A percentile compares a stretch with the other conserved stretches of the same genome.
These are phyloP conservation scores for Trypanosoma theileri DNA, from an alignment of 208 protist genomes.

Conservation along the genomic window DNA sequence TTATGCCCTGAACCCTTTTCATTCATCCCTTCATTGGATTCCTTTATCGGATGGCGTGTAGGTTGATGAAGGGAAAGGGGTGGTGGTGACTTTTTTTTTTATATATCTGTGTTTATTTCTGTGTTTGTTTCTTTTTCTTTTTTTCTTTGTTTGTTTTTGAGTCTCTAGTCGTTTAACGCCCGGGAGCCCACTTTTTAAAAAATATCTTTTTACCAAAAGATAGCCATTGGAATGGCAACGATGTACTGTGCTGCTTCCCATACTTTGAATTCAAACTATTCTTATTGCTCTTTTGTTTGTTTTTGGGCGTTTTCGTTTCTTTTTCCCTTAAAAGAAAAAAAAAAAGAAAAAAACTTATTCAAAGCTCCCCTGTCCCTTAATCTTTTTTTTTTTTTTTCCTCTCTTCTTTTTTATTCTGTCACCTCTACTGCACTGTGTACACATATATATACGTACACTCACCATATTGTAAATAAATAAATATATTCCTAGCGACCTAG, in stretches of 20 bases:
- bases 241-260: too few species aligned
- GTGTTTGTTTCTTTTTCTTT: slow-evolving; percentile 3
- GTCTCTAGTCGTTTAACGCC: background rate
- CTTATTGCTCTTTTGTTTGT: background rate
- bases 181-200: background rate
- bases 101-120: slow-evolving; percentile 6
- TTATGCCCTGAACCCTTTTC: background rate
- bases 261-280: slow-evolving; percentile 2
- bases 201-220: too few species aligned
- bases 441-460: too few species aligned
- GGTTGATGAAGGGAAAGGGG: background rate
- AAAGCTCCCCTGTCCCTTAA: too few species aligned
- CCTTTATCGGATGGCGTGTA: background rate
- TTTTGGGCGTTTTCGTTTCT: too few species aligned
- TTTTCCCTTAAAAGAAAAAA: too few species aligned
- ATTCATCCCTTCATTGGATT: slow-evolving; percentile 1
- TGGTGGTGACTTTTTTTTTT: slow-evolving; percentile 18
- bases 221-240: too few species aligned
- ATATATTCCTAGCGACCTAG: too few species aligned
- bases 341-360: too few species aligned
- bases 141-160: slow-evolving; percentile 4
- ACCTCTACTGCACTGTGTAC: too few species aligned
- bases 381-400: slow-evolving; percentile 15
- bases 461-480: background rate
- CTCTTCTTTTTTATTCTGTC: slow-evolving; percentile 11